These are phyloP conservation scores for Rhizopus sp. DNA, from an alignment of 371 early-diverging fungal species.

Conservation along the genomic window DNA sequence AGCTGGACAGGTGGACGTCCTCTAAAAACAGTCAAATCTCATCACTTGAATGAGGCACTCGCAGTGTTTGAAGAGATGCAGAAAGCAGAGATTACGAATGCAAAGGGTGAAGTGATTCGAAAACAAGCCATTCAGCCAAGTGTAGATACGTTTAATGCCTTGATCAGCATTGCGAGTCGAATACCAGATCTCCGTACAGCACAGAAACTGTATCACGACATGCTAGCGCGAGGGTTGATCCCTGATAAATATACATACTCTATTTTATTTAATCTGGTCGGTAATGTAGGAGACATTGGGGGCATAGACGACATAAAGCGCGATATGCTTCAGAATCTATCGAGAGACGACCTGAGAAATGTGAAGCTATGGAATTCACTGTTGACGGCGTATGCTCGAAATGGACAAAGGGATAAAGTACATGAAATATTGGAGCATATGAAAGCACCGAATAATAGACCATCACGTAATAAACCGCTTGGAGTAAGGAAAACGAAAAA, in stretches of 20 bases:
- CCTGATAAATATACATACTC: constrained; percentile 46
- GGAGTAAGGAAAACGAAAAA: constrained; percentile 4
- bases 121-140: constrained; percentile 26
- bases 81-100: constrained; percentile 4
- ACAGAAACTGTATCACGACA: constrained; percentile 49
- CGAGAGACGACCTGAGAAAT: constrained; percentile 7
- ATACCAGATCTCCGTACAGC: constrained; percentile 43
- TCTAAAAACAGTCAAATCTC: constrained; percentile 25
- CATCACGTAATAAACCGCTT: neutral
- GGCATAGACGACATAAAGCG: constrained; percentile 39
- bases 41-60: constrained; percentile 44
- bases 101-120: neutral
- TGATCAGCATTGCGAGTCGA: constrained; percentile 46
- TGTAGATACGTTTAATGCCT: constrained; percentile 37
- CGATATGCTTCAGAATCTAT: constrained; percentile 18
- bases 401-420: constrained; percentile 28
- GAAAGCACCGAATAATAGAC: constrained; percentile 3
- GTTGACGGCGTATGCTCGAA: constrained; percentile 35
- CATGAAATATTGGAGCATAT: constrained; percentile 33
- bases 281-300: constrained; percentile 34
- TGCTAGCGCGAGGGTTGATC: constrained; percentile 37
- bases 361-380: constrained; percentile 43
- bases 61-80: constrained; percentile 44
- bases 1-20: constrained; percentile 45
- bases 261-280: constrained; percentile 39